Base-by-base conservation (phyloP, 2,329 filamentous ascomycete genomes). In the Microdochium paspali region DNA sequence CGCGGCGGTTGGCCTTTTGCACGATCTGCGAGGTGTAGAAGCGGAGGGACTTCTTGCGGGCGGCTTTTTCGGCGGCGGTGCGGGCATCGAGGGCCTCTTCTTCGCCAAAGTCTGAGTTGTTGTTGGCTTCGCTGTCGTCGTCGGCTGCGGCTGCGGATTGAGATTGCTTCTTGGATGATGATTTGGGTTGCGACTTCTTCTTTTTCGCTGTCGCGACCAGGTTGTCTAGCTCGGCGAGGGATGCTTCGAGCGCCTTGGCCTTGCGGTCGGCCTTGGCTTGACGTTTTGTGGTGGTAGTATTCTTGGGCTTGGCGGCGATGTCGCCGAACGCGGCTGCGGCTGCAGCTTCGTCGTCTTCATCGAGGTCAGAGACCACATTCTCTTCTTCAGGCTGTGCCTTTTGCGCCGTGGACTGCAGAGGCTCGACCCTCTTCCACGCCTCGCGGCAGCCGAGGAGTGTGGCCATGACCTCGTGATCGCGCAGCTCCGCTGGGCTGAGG, bases 1-100 rank as follows among this genome's bases (percentile, higher is more conserved):
- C 80, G 47, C 87, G 87, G 63, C 88, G 90, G 70, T 89, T 95
- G 48, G 88, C 82, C 68, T 96, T 97, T 64, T 97, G 91, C 24
- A 87, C 85, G 54, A 98, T 93, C 64, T 98, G 93, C 3, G 90
- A 95, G 2, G 94, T 97, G 76, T 98, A 98, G 74, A 98, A 98
- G 52, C 90, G 86, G 49, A 98, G 78, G 53, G 82, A 89, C 74
- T 94, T 95, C 75, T 93, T 95, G 66, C 87, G 87, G 50, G 81
- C 79, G 0, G 84, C 87, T 68, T 98, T 98, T 59, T 95, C 88
- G 39, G 86, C 87, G 1, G 88, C 85, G 51, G 91, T 82, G 51
- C 82, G 77, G 10, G 83, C 81, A 47, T 90, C 88, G 49, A 97
- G 77, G 3, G 74, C 70, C 15, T 87, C 84, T 63, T 95, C 90